Base-by-base conservation (phyloP, 2,329 filamentous ascomycete genomes). In the Leptographium galeiforme region DNA sequence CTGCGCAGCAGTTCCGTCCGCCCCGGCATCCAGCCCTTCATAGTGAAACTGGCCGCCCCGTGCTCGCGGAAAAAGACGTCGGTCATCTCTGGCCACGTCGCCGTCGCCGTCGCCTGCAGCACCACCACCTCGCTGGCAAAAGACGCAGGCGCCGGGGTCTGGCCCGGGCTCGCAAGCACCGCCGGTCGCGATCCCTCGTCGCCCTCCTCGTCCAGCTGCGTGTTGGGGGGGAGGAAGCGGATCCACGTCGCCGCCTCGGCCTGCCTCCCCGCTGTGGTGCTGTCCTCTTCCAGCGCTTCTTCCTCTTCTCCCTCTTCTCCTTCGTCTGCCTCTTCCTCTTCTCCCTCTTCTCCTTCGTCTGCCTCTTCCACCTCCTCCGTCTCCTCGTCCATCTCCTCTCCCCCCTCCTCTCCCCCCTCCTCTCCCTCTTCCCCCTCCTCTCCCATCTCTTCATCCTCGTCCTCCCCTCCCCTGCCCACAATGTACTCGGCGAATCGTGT, bases 11-110 rank as follows among this genome's bases (percentile, higher is more conserved):
- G 67, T 63, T 66, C 68, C 48, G 61, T 61, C 3, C 58, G 58
- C 51, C 64, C 61, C n/a, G 73, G 72, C 64, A 72, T 67, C 68
- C 67, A 72, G 8, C 72, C 73, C 2, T 65, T 57, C 56, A 74
- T 59, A 0, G 69, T 68, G 56, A 74, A 70, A 56, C 72, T 75
- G 18, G 51, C 48, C 3, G 58, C 56, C 36, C 63, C 63, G 19
- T 64, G 56, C 11, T 60, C 55, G 50, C 71, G 67, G 50, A 75
- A 71, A 45, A 68, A 66, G 12, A 61, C 50, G 7, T 58, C 44
- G 2, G 62, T 57, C 5, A 66, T 57, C 8, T 53, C 57, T 8
- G 68, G 57, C 58, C 57, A 60, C 13, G 48, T 3, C 2, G 50
- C 43, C 0, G 34, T 33, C 19, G 41, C n/a, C 18, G 45, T 8